Base-by-base conservation (phyloP, 257 asterid genomes). In the Dorcoceras hygrometricum region DNA sequence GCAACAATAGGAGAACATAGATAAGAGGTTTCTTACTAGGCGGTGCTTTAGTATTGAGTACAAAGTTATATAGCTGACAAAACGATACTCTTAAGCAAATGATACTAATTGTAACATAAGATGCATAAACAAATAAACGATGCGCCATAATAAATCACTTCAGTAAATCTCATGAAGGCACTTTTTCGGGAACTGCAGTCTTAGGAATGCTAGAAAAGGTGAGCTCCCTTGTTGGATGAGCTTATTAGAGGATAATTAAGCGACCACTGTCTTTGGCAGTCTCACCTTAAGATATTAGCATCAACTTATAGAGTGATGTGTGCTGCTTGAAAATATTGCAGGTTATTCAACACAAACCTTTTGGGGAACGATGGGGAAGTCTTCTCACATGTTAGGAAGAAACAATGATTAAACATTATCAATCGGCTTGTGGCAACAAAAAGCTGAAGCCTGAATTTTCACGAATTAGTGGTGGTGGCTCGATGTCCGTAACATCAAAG, bases 371-470 rank as follows among this genome's bases (percentile, higher is more conserved):
- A 48, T 26, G 48, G 54, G 77, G 69, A 69, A 69, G 68, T 28
- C 54, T 71, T 71, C 27, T 31, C 62, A 48, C 34, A 55, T 59
- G 48, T 65, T 51, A 36, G 43, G 68, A 60, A 27, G 31, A 53
- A 73, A 72, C 28, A 63, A 34, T 4, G 53, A 29, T 55, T 29
- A 63, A 60, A 54, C 28, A 29, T 60, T 27, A 76, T 83, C 79
- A 79, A 74, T 82, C 89, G 57, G 86, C 89, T 66, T 79, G 95
- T 16, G 90, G 95, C 66, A 94, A 78, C 74, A 94, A 81, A 74
- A 90, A 94, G 86, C 97, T 90, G 87, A 94, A 94, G 62, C 97
- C 97, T 2, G 97, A 85, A 77, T 94, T 94, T 78, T 94, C 97
- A 0, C 97, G 96, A 67, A 94, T 88, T 62, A 94, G 97, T 19